Conservation (phyloP, 1,139 yeast species). For the Blastobotrys malaysiensis region DNA sequence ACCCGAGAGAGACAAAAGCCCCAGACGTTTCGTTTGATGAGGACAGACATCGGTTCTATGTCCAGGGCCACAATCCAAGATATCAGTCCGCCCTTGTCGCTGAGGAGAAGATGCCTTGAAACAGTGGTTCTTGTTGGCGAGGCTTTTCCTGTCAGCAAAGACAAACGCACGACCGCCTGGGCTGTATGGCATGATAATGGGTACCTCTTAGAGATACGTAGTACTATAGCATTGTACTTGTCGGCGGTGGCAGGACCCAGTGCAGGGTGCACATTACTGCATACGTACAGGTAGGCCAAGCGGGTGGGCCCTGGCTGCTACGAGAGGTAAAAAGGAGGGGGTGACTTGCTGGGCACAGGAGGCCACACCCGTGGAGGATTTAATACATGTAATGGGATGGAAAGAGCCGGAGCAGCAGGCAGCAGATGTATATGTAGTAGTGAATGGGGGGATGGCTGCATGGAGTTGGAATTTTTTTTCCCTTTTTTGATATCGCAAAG, state of each 20-base stretch:
- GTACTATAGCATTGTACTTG: neutral
- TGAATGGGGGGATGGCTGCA: too few relatives aligned
- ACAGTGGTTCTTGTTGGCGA: neutral
- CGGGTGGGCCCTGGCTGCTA: neutral
- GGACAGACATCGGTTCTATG: neutral
- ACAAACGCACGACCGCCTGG: neutral
- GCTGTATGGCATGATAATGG: neutral
- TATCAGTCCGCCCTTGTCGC: neutral
- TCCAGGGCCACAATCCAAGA: too few relatives aligned
- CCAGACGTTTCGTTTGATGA: neutral
- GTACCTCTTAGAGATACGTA: too few relatives aligned
- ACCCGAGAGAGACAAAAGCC: neutral
- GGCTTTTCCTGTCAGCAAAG: neutral
- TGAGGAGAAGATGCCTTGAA: neutral
- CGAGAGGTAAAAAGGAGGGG: neutral
- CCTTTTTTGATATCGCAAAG: too few relatives aligned
- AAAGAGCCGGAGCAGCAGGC: too few relatives aligned
- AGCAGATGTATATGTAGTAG: too few relatives aligned
- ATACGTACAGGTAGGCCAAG: neutral
- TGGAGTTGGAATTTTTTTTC: too few relatives aligned
- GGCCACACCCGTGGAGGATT: neutral
- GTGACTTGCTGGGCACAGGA: too few relatives aligned
- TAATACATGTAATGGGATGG: too few relatives aligned
- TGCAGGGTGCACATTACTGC: constrained; percentile 1
- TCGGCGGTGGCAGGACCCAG: neutral